Percentiles rank a stretch among this genome's conserved stretches.
Conservation (phyloP, 805 yeast genomes). For the Zygosaccharomyces bailii region DNA sequence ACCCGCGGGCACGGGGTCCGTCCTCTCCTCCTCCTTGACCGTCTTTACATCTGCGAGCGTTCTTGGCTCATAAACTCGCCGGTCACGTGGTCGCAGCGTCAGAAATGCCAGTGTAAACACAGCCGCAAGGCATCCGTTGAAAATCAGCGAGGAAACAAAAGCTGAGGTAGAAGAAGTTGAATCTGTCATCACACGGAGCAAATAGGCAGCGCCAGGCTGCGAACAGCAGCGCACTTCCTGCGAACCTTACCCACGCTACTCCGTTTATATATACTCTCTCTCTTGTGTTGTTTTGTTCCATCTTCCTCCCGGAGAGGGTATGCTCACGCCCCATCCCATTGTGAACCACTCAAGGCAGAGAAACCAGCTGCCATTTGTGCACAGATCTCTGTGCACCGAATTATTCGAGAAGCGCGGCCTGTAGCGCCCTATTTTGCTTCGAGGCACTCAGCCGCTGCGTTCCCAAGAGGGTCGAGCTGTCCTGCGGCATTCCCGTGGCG, state of each 20-base stretch:
- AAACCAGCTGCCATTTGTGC: not conserved
- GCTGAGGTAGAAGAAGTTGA: constrained; percentile 63
- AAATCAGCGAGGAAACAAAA: constrained; percentile 67
- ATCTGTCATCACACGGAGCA: constrained; percentile 25
- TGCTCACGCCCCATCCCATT: not conserved
- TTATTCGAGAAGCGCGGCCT: not conserved
- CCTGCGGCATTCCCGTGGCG: no score
- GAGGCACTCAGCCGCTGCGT: not conserved
- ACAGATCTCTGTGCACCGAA: not conserved
- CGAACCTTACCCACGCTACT: no score
- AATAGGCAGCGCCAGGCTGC: no score
- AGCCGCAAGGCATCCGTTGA: constrained; percentile 58
- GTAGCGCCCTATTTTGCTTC: not conserved
- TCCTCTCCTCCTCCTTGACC: constrained; percentile 46
- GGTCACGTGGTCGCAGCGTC: constrained; percentile 57
- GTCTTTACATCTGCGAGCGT: constrained; percentile 42
- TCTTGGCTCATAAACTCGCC: constrained; percentile 80
- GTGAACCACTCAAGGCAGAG: not conserved
- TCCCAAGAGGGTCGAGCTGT: not conserved
- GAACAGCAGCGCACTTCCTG: no score
- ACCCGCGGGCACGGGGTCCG: constrained; percentile 64
- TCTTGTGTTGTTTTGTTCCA: no score
- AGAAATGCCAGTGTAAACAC: constrained; percentile 61
- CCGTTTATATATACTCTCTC: no score
- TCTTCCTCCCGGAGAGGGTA: no score